These are phyloP conservation scores for Tetrahymena borealis DNA, from an alignment of 73 alveolate species.

Conservation along the genomic window DNA sequence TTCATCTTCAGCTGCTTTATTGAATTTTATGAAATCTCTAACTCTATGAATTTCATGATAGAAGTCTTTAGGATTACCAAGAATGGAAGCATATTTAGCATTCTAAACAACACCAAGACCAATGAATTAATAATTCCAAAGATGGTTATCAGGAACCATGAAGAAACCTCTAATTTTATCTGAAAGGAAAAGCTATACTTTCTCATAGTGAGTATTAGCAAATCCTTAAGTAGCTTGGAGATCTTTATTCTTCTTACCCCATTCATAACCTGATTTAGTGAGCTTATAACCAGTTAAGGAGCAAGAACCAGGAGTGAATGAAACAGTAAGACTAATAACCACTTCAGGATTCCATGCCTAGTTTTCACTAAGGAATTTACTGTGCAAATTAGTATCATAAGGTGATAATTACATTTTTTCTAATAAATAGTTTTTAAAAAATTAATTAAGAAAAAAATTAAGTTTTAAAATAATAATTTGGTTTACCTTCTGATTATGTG, in stretches of 20 bases:
- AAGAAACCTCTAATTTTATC: constrained; percentile 98
- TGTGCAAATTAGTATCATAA: constrained; percentile 86
- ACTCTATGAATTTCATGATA: constrained; percentile 90
- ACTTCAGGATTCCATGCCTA: constrained; percentile 93
- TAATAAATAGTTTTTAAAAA: too few relatives aligned
- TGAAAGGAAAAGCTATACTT: constrained; percentile 92
- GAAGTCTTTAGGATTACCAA: constrained; percentile 90
- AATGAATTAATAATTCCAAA: constrained; percentile 99
- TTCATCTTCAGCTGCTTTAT: constrained; percentile 58
- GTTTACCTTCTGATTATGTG: constrained; percentile 77
- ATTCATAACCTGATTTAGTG: constrained; percentile 84
- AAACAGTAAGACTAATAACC: constrained; percentile 81
- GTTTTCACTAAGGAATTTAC: constrained; percentile 85
- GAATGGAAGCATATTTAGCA: constrained; percentile 85
- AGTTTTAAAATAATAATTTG: neutral
- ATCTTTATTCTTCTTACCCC: constrained; percentile 72
- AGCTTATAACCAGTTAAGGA: constrained; percentile 93
- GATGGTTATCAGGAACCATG: constrained; percentile 97
- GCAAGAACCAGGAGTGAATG: constrained; percentile 98
- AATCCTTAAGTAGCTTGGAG: constrained; percentile 75
- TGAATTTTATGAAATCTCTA: constrained; percentile 86
- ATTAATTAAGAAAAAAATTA: neutral
- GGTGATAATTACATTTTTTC: constrained; percentile 83
- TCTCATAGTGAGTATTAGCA: constrained; percentile 81
- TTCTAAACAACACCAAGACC: constrained; percentile 93